Conservation (phyloP, 495 filamentous ascomycete genomes). For the Talaromyces proteolyticus region DNA sequence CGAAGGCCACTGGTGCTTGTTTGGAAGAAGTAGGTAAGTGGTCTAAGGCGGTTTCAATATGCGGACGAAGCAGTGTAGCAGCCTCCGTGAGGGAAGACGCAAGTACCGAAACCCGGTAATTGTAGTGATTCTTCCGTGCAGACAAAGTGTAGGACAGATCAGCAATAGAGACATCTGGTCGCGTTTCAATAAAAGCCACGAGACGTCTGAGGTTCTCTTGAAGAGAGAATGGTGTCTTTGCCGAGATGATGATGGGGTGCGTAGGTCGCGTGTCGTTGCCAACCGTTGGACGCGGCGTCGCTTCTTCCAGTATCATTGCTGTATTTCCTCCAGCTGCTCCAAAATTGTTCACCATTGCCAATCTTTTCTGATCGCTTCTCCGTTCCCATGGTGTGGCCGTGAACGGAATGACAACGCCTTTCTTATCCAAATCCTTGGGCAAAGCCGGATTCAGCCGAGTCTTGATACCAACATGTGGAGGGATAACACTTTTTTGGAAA, state of each 20-base stretch:
- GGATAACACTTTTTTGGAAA: constrained; percentile 17
- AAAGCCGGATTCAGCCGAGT: constrained; percentile 16
- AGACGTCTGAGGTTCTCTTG: constrained; percentile 3
- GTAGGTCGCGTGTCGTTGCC: not conserved
- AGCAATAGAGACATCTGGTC: constrained; percentile 11
- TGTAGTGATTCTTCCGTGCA: constrained; percentile 19
- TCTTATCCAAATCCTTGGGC: no score
- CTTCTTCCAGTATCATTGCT: constrained; percentile 19
- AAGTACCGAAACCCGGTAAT: constrained; percentile 7
- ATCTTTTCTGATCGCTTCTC: not conserved
- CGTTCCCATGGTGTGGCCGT: no score
- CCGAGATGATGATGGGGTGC: not conserved
- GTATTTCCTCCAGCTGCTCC: constrained; percentile 25
- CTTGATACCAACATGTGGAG: constrained; percentile 11
- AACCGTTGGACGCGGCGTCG: not conserved
- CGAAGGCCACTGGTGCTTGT: constrained; percentile 27
- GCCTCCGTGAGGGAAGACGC: not conserved
- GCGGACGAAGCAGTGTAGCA: no score
- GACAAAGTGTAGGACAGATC: constrained; percentile 34
- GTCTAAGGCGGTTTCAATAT: not conserved
- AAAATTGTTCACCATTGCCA: constrained; percentile 20
- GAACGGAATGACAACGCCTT: no score
- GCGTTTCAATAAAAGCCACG: constrained; percentile 10
- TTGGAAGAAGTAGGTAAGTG: not conserved
- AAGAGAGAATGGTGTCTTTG: not conserved